A percentile compares a stretch with the other conserved stretches of the same genome.
phyloP scores from a whole-genome alignment of 805 yeast species.

The Kuraishia hungarica region DNA sequence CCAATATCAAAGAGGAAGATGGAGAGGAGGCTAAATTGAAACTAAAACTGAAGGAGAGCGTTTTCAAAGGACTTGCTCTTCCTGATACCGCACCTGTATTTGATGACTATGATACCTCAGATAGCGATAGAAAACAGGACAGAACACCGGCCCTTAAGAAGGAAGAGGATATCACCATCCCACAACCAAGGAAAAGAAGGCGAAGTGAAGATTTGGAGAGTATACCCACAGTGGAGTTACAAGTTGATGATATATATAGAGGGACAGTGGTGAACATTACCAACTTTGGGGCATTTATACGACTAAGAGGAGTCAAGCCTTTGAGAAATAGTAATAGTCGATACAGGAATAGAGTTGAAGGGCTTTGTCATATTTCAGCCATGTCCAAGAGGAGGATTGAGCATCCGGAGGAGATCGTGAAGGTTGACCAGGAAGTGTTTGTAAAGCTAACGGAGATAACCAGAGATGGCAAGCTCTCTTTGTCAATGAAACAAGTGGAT shows the following conservation, averaged over 20 bases:
- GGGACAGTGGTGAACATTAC: slow-evolving; percentile 58
- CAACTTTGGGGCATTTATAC: slow-evolving; percentile 73
- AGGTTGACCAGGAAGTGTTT: slow-evolving; percentile 50
- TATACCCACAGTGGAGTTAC: slow-evolving; percentile 15
- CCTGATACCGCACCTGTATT: background rate
- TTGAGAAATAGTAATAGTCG: slow-evolving; percentile 8
- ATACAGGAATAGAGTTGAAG: slow-evolving; percentile 29
- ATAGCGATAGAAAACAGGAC: background rate
- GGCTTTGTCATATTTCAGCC: slow-evolving; percentile 74
- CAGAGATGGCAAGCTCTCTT: slow-evolving; percentile 37
- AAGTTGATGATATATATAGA: slow-evolving; percentile 38
- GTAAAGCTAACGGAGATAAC: slow-evolving; percentile 30
- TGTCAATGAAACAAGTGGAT: slow-evolving; percentile 66
- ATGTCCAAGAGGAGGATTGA: slow-evolving; percentile 42
- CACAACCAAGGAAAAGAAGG: background rate
- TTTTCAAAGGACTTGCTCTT: background rate
- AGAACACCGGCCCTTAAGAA: background rate
- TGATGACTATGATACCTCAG: background rate
- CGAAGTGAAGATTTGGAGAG: background rate
- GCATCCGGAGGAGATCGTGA: slow-evolving; percentile 52
- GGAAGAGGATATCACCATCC: background rate
- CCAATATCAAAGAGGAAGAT: background rate
- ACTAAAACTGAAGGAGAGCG: background rate
- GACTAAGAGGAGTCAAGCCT: slow-evolving; percentile 31
- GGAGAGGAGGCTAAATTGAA: background rate